Conservation (phyloP, 495 filamentous ascomycete species). For the Daldinia decipiens region DNA sequence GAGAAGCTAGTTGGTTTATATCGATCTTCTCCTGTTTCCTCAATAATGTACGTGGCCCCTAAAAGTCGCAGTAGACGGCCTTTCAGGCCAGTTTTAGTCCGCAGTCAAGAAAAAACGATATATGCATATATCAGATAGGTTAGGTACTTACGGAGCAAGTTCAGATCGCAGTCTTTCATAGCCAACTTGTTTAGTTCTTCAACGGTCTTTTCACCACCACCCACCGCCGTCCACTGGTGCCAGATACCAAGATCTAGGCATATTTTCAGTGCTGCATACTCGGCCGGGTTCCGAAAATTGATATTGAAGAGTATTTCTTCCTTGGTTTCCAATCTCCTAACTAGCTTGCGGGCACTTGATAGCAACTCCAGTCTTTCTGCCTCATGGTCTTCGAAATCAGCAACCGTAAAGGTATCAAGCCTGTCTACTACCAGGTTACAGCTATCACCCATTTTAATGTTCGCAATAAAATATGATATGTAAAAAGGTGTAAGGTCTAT, state of each 20-base stretch:
- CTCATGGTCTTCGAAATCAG: conserved; percentile 32
- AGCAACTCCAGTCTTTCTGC: conserved; percentile 26
- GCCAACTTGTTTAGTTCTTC: conserved; percentile 33
- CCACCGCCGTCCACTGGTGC: conserved; percentile 33
- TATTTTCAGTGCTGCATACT: conserved; percentile 34
- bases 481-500: not conserved
- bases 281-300: conserved; percentile 23
- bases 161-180: conserved; percentile 32
- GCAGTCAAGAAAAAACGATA: not conserved
- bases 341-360: conserved; percentile 32
- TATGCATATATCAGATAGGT: not conserved
- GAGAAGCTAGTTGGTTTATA: conserved; percentile 39
- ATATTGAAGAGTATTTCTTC: conserved; percentile 34
- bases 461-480: not conserved
- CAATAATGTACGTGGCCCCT: conserved; percentile 34
- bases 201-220: conserved; percentile 38
- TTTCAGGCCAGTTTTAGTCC: conserved; percentile 10
- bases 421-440: conserved; percentile 7
- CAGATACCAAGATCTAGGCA: conserved; percentile 39
- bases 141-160: conserved; percentile 36
- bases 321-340: conserved; percentile 36
- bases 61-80: conserved; percentile 41
- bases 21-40: conserved; percentile 42
- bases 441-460: conserved; percentile 10
- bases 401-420: conserved; percentile 30